Conservation (phyloP, 1,284 basidiomycete genomes). For the Psilocybe mexicana region DNA sequence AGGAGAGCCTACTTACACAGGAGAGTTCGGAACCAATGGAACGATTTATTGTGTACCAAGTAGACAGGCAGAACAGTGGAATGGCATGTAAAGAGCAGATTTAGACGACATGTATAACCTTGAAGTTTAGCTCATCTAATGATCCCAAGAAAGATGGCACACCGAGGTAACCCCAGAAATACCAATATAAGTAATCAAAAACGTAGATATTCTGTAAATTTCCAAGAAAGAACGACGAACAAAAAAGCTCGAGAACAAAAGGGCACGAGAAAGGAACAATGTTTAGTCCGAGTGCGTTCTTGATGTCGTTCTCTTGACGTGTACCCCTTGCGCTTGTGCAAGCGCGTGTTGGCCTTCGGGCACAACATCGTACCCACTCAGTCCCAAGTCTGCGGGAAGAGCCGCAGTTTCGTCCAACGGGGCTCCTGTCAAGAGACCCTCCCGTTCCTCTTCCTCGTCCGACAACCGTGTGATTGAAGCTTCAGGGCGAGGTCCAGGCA, state of each 20-base stretch:
- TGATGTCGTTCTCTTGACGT: constrained; percentile 16
- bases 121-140: too few relatives aligned
- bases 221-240: not conserved
- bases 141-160: too few relatives aligned
- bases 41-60: not conserved
- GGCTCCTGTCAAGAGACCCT: constrained; percentile 44
- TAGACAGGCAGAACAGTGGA: too few relatives aligned
- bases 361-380: constrained; percentile 70
- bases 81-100: too few relatives aligned
- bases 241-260: not conserved
- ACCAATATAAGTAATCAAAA: not conserved
- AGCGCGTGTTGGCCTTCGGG: constrained; percentile 50
- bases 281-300: constrained; percentile 12
- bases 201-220: not conserved
- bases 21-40: not conserved
- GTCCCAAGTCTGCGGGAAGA: constrained; percentile 72
- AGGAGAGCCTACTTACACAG: not conserved
- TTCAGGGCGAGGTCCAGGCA: constrained; percentile 35
- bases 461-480: constrained; percentile 23
- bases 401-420: constrained; percentile 71
- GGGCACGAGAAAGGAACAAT: not conserved
- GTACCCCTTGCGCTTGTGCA: constrained; percentile 15
- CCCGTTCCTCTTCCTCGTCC: constrained; percentile 48
- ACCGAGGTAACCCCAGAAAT: not conserved
- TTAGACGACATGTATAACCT: too few relatives aligned